phyloP scores from a whole-genome alignment of 495 filamentous ascomycete genomes.

The Penicillium psychrofluorescens region DNA sequence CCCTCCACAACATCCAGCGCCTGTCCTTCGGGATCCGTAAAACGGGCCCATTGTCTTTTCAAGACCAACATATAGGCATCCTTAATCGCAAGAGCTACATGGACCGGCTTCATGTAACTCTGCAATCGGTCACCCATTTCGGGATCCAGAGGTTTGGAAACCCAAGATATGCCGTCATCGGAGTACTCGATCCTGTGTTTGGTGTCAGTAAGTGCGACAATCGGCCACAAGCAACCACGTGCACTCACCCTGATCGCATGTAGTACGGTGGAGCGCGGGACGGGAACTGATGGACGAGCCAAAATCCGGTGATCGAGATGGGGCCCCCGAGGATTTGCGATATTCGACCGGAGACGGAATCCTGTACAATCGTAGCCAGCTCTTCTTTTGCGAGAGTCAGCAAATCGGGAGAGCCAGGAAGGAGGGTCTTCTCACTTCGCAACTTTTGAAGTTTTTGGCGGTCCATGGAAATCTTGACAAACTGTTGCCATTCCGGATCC shows the following conservation, averaged over 20 bases:
- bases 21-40: constrained; percentile 13
- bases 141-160: constrained; percentile 33
- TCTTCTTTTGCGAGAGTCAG: constrained; percentile 28
- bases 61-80: constrained; percentile 28
- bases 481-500: constrained; percentile 68
- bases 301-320: constrained; percentile 40
- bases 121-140: constrained; percentile 28
- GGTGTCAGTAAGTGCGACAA: constrained; percentile 6
- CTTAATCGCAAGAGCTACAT: constrained; percentile 27
- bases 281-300: constrained; percentile 57
- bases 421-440: constrained; percentile 32
- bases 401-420: no score
- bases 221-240: no score
- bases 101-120: constrained; percentile 25
- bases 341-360: constrained; percentile 24
- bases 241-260: constrained; percentile 49
- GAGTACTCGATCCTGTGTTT: constrained; percentile 44
- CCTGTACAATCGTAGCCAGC: constrained; percentile 38
- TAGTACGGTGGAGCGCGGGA: constrained; percentile 52
- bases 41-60: constrained; percentile 22
- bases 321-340: constrained; percentile 40
- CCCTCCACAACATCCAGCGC: constrained; percentile 8
- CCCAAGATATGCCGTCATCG: constrained; percentile 44
- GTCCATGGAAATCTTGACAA: constrained; percentile 51
- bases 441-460: constrained; percentile 36